Percentiles rank a stretch among this genome's conserved stretches.
phyloP scores from a whole-genome alignment of 2,329 filamentous ascomycete species.

The Penicillium sp. region DNA sequence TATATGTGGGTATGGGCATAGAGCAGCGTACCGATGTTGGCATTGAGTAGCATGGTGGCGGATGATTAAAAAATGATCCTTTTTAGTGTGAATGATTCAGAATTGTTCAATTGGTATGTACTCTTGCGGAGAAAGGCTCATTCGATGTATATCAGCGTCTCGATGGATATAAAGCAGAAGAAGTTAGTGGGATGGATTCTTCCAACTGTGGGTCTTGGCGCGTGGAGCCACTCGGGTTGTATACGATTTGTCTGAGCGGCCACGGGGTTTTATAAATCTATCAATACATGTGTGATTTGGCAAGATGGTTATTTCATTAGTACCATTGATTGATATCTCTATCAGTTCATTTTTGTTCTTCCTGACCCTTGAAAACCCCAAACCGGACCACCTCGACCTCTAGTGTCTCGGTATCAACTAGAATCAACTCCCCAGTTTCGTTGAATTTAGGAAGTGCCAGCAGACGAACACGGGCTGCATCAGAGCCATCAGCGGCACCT shows the following conservation, averaged over 20 bases:
- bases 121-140: not conserved
- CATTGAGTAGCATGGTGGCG: conserved; percentile 36
- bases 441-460: conserved; percentile 82
- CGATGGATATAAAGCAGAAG: not conserved
- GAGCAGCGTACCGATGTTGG: conserved; percentile 33
- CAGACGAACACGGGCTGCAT: conserved; percentile 71
- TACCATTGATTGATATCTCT: conserved; percentile 12
- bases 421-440: conserved; percentile 72
- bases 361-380: conserved; percentile 41
- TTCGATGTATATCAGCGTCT: not conserved
- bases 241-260: not conserved
- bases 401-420: conserved; percentile 83
- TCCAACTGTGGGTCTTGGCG: conserved; percentile 21
- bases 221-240: conserved; percentile 7
- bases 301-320: conserved; percentile 10
- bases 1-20: not conserved
- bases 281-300: not conserved
- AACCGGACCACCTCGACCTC: conserved; percentile 71
- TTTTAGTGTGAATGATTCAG: not conserved
- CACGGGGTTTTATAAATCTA: not conserved
- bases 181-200: conserved; percentile 13
- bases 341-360: conserved; percentile 35
- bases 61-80: not conserved
- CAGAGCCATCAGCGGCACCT: conserved; percentile 45
- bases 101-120: not conserved